A percentile compares a stretch with the other conserved stretches of the same genome.
These are phyloP conservation scores for Atkinsonella hypoxylon DNA, from an alignment of 2,329 filamentous ascomycete species.

Conservation along the genomic window DNA sequence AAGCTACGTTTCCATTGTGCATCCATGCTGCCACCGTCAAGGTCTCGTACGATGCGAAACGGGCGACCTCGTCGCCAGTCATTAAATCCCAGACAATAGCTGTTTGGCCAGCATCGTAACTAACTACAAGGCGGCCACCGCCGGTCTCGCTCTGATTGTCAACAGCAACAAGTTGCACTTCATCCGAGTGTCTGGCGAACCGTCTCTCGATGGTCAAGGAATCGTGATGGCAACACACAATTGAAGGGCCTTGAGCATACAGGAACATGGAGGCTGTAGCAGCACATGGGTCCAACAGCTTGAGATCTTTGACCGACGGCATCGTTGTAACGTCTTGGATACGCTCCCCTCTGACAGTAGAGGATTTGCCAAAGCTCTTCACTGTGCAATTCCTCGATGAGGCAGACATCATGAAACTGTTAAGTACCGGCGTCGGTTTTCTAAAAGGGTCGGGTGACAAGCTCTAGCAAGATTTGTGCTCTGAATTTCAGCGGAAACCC, in stretches of 20 bases:
- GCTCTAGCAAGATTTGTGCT: conserved; percentile 9
- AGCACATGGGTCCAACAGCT: conserved; percentile 72
- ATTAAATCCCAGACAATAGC: conserved; percentile 95
- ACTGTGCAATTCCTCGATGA: conserved; percentile 47
- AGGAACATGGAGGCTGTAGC: conserved; percentile 86
- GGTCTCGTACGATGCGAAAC: conserved; percentile 86
- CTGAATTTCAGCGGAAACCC: conserved; percentile 7
- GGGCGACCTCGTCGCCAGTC: conserved; percentile 77
- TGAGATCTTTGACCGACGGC: conserved; percentile 35
- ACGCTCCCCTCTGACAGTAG: conserved; percentile 29
- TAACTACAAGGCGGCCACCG: conserved; percentile 75
- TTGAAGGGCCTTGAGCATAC: conserved; percentile 69
- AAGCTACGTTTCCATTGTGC: conserved; percentile 91
- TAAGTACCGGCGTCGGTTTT: conserved; percentile 13
- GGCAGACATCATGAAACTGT: conserved; percentile 36
- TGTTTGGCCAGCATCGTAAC: conserved; percentile 82
- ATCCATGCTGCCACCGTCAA: conserved; percentile 85
- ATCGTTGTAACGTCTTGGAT: conserved; percentile 40
- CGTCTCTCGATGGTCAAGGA: conserved; percentile 78
- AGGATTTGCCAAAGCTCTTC: conserved; percentile 44
- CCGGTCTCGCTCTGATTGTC: conserved; percentile 86
- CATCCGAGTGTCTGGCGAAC: conserved; percentile 73
- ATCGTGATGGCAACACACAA: conserved; percentile 87
- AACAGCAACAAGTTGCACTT: conserved; percentile 72
- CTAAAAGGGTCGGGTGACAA: conserved; percentile 15